A percentile compares a stretch with the other conserved stretches of the same genome.
Conservation (phyloP, 805 yeast species). For the Cyberlindnera veronae region DNA sequence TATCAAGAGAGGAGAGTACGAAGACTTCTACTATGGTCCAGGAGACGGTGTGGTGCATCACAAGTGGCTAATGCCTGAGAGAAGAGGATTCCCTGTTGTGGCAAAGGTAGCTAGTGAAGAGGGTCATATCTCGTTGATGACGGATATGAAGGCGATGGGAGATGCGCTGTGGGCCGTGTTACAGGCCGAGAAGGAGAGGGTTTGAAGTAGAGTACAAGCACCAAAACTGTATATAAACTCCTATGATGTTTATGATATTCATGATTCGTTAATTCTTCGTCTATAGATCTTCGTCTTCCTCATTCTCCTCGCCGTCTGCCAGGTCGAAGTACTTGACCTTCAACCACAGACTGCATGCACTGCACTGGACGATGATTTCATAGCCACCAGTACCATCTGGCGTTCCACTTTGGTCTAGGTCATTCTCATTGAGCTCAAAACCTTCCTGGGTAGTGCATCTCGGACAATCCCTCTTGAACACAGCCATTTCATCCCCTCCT, state of each 20-base stretch:
- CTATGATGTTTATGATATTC: too few relatives aligned
- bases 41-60: conserved; percentile 94
- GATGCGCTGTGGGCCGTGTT: conserved; percentile 62
- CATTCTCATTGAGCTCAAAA: conserved; percentile 57
- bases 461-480: conserved; percentile 58
- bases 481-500: conserved; percentile 31
- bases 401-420: conserved; percentile 52
- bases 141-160: conserved; percentile 70
- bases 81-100: conserved; percentile 65
- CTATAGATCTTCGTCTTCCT: conserved; percentile 6
- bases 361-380: conserved; percentile 75
- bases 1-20: conserved; percentile 67
- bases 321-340: conserved; percentile 62
- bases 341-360: conserved; percentile 83
- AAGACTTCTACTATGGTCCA: conserved; percentile 76
- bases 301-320: conserved; percentile 20
- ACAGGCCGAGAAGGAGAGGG: conserved; percentile 49
- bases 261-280: neutral
- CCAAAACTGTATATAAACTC: too few relatives aligned
- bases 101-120: conserved; percentile 59
- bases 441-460: conserved; percentile 54
- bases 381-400: conserved; percentile 47
- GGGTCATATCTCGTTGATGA: conserved; percentile 80
- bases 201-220: too few relatives aligned
- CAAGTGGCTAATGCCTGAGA: conserved; percentile 77